Base-by-base conservation (phyloP, 2,329 filamentous ascomycete species). In the Incumbomyces delicatus region DNA sequence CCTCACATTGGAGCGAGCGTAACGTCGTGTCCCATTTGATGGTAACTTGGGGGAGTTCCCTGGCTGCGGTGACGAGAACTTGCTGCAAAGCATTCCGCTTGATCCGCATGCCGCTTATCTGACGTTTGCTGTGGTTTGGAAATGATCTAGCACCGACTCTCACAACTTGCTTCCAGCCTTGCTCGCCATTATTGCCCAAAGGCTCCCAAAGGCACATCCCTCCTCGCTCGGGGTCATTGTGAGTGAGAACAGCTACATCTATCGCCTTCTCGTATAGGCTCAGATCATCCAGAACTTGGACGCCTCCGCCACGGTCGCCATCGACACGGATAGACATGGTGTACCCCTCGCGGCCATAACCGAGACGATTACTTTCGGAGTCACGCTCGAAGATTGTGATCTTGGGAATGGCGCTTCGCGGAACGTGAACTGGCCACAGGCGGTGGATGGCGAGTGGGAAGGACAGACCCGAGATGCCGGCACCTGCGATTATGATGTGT, bases 341-440 rank as follows among this genome's bases (percentile, higher is more conserved):
- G 39, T 61, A 60, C 10, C 58, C 59, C 41, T 58, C 56, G 2
- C 58, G 55, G 8, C 22, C 22, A 27, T 27, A 5, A 3, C 52
- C 54, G 8, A 52, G 31, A 16, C 47, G 41, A 18, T 57, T 47
- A 14, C 66, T 60, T 32, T 56, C 48, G 10, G 58, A 50, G 43
- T 72, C 67, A 20, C 70, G 66, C 20, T 73, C 70, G 52, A 67
- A 69, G 41, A 72, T 59, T 38, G 59, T 55, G 37, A 72, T 57
- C 3, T 51, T 57, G 1, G 68, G 69, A 0, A 60, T 58, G 16
- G 33, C 4, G 22, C 33, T 14, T 6, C 6, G 33, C 33, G 33
- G 33, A 35, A 17, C 5, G 6, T 16, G 6, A 4, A 22, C 20
- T 32, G 53, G 49, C 65, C 68, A 72, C 2, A 63, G 59, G 41